A percentile compares a stretch with the other conserved stretches of the same genome.
phyloP scores from a whole-genome alignment of 2,329 filamentous ascomycete species.

The Zymoseptoria brevis region DNA sequence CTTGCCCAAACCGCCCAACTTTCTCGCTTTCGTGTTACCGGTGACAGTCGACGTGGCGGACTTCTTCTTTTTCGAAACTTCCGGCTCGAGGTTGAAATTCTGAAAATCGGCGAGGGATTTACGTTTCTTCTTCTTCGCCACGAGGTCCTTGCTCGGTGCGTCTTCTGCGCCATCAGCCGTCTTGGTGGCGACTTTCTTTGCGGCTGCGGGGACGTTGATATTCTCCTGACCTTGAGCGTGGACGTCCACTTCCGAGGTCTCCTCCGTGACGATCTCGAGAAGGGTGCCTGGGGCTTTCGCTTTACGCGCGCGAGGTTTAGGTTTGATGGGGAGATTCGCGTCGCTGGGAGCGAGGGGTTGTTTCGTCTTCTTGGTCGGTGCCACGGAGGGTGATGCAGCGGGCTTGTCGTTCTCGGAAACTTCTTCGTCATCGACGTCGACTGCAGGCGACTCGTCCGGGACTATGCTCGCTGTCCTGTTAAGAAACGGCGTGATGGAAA shows the following conservation, averaged over 20 bases:
- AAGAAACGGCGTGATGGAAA: conserved; percentile 90
- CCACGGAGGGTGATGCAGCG: conserved; percentile 21
- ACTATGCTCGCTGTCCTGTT: conserved; percentile 60
- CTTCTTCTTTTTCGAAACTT: conserved; percentile 23
- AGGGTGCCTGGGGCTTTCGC: conserved; percentile 29
- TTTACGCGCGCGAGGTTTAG: conserved; percentile 30
- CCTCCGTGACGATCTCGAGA: conserved; percentile 39
- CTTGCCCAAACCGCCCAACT: conserved; percentile 31
- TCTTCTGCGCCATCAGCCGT: conserved; percentile 25
- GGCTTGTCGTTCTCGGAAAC: conserved; percentile 21
- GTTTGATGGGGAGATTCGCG: conserved; percentile 34
- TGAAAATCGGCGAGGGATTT: conserved; percentile 43
- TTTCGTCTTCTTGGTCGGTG: conserved; percentile 27
- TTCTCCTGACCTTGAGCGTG: conserved; percentile 33
- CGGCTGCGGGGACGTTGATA: conserved; percentile 11
- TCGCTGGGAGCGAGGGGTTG: conserved; percentile 40
- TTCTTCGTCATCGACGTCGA: conserved; percentile 31
- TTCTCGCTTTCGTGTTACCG: conserved; percentile 29
- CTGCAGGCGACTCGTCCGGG: conserved; percentile 32
- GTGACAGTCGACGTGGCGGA: background rate
- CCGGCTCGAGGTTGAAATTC: conserved; percentile 28
- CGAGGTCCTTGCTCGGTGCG: conserved; percentile 28
- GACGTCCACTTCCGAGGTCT: conserved; percentile 31
- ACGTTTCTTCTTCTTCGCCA: conserved; percentile 30
- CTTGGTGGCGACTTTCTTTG: conserved; percentile 35